Evolutionary conservation across 495 filamentous ascomycete species (phyloP).

Genomic region (Talaromyces nanjingensis): DNA sequence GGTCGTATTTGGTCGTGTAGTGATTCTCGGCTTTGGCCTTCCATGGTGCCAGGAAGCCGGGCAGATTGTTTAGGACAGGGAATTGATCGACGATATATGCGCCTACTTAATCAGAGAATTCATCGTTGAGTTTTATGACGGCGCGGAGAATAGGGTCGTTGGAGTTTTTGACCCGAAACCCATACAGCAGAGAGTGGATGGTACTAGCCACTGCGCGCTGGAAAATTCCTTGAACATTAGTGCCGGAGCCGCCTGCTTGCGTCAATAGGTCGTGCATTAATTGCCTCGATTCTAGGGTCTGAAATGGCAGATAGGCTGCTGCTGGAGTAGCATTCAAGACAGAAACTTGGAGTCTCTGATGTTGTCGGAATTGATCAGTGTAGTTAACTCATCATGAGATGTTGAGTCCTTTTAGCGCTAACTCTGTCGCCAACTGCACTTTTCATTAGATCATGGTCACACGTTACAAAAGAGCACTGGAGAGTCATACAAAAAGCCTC

Average conservation of each 20-base stretch:
- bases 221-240: conserved; percentile 6
- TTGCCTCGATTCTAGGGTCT: conserved; percentile 11
- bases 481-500: conserved; percentile 4
- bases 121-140: conserved; percentile 14
- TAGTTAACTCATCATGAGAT: conserved; percentile 21
- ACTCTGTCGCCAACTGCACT: conserved; percentile 13
- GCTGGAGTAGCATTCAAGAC: conserved; percentile 16
- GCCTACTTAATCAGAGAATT: conserved; percentile 14
- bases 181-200: conserved; percentile 16
- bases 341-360: conserved; percentile 15
- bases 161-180: conserved; percentile 13
- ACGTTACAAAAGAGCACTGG: too few relatives aligned
- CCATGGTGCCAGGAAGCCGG: conserved; percentile 17
- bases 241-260: not conserved
- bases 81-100: conserved; percentile 16
- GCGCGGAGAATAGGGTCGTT: conserved; percentile 12
- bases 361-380: conserved; percentile 15
- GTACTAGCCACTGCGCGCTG: conserved; percentile 14
- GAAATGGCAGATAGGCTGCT: conserved; percentile 14
- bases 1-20: conserved; percentile 10
- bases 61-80: conserved; percentile 16
- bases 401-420: conserved; percentile 16
- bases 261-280: conserved; percentile 4
- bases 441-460: too few relatives aligned
- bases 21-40: conserved; percentile 16